These are phyloP conservation scores for Akanthomyces dipterigenus DNA, from an alignment of 2,329 filamentous ascomycete species.

Conservation along the genomic window DNA sequence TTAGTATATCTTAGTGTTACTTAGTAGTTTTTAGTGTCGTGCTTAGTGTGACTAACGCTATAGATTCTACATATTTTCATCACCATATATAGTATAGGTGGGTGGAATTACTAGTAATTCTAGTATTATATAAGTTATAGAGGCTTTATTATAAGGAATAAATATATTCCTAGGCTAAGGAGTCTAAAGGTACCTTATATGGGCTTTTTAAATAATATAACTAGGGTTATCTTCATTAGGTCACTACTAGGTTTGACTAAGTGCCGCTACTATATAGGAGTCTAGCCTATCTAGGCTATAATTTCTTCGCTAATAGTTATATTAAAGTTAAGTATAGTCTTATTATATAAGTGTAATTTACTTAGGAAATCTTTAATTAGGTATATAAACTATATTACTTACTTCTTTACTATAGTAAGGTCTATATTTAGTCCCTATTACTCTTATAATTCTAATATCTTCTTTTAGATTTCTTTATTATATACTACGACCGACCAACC, in stretches of 20 bases:
- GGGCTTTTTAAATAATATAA: no score
- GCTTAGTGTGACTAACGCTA: background rate
- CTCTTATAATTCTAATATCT: background rate
- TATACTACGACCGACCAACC: background rate
- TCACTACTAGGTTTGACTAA: no score
- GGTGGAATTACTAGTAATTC: background rate
- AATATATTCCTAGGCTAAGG: background rate
- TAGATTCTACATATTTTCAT: background rate
- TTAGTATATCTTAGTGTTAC: background rate
- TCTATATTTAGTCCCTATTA: no score
- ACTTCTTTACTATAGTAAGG: no score
- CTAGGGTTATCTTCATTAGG: no score
- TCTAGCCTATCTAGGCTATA: no score
- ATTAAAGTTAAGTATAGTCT: background rate
- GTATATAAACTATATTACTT: no score
- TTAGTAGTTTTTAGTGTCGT: background rate
- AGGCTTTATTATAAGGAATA: background rate
- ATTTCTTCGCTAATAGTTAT: background rate
- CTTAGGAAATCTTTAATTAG: no score
- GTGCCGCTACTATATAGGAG: no score
- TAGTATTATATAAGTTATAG: background rate
- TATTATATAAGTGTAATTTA: background rate
- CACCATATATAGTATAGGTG: background rate
- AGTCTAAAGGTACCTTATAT: no score
- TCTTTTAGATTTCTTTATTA: background rate